Conservation (phyloP, 768 basidiomycete genomes). For the Mycena leptocephala region DNA sequence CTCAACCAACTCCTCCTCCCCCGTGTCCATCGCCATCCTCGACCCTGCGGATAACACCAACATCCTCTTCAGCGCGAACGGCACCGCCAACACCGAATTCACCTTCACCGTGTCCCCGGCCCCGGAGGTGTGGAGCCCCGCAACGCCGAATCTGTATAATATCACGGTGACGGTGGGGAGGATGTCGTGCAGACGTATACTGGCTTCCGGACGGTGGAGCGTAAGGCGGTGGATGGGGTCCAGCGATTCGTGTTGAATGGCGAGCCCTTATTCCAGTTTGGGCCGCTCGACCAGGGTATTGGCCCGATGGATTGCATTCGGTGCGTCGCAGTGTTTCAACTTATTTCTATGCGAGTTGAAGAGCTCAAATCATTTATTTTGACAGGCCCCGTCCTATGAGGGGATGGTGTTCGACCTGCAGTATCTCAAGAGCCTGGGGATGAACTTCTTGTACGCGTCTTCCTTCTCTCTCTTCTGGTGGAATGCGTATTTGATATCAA, state of each 20-base stretch:
- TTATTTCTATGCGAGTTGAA: neutral
- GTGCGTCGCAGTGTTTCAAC: neutral
- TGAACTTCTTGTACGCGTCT: constrained; percentile 12
- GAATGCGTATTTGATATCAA: neutral
- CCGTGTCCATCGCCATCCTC: neutral
- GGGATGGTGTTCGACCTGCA: constrained; percentile 11
- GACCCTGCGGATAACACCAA: constrained; percentile 1
- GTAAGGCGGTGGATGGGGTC: constrained; percentile 5
- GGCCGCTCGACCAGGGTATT: constrained; percentile 14
- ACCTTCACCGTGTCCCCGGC: neutral
- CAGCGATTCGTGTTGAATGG: constrained; percentile 14
- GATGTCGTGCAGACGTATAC: constrained; percentile 8
- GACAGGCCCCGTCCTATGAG: constrained; percentile 4
- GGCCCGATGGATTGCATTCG: constrained; percentile 13
- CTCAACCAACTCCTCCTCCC: neutral
- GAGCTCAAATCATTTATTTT: neutral
- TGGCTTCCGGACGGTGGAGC: constrained; percentile 9
- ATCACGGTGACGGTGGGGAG: constrained; percentile 7
- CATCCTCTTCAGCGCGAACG: neutral
- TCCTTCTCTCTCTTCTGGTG: neutral
- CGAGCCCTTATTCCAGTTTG: constrained; percentile 15
- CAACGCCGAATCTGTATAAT: constrained; percentile 5
- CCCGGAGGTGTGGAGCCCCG: neutral
- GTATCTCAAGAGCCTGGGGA: constrained; percentile 18
- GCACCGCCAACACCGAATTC: constrained; percentile 1